Percentiles rank a stretch among this genome's conserved stretches.
Conservation (phyloP, 2,329 filamentous ascomycete species). For the Pseudogymnoascus sp. region DNA sequence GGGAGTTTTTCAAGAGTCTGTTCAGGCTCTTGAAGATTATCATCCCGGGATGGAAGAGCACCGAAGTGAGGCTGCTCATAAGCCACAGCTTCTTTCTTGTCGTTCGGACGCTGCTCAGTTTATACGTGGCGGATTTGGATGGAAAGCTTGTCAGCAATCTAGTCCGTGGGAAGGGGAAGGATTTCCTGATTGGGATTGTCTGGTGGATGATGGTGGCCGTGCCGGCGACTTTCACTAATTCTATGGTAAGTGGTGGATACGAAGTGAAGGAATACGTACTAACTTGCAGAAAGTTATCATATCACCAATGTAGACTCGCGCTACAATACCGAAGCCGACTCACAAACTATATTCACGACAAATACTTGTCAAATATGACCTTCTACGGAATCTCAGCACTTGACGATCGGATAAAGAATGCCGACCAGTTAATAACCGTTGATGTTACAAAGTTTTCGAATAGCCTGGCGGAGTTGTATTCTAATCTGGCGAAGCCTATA, state of each 20-base stretch:
- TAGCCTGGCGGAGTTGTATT: conserved; percentile 88
- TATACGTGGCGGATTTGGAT: conserved; percentile 95
- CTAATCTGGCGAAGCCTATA: conserved; percentile 88
- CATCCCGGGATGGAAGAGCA: conserved; percentile 80
- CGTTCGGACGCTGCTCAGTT: conserved; percentile 78
- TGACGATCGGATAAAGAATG: conserved; percentile 96
- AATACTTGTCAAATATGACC: conserved; percentile 93
- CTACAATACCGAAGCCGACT: conserved; percentile 86
- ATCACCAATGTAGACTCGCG: conserved; percentile 91
- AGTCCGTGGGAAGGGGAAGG: conserved; percentile 81
- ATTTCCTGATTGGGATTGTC: conserved; percentile 78
- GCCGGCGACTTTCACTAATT: conserved; percentile 95
- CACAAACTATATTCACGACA: conserved; percentile 90
- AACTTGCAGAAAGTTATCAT: conserved; percentile 58
- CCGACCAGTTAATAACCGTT: conserved; percentile 92
- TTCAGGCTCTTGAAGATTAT: conserved; percentile 74
- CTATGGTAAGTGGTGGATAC: conserved; percentile 60
- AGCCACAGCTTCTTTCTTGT: conserved; percentile 93
- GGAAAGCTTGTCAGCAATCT: conserved; percentile 85
- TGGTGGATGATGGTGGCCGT: conserved; percentile 99
- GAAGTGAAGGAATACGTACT: neutral
- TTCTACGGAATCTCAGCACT: conserved; percentile 94
- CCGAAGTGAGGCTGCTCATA: conserved; percentile 74
- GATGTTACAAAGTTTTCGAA: conserved; percentile 96
- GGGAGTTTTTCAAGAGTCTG: conserved; percentile 64